Conservation (phyloP, 2,329 filamentous ascomycete species). For the Celoporthe dispersa region DNA sequence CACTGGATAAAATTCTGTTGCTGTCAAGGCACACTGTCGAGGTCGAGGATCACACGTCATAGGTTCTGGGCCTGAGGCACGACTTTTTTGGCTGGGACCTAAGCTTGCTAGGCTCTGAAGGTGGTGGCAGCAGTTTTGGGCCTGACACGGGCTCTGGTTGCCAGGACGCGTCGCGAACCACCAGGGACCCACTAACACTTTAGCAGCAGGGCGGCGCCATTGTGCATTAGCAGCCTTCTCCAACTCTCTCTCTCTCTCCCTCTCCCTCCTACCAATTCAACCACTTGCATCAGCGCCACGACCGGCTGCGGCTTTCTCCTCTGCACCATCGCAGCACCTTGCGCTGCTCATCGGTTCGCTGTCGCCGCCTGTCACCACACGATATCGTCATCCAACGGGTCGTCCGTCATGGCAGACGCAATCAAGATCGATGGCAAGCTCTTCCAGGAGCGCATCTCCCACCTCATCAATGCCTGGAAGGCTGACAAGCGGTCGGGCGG, state of each 20-base stretch:
- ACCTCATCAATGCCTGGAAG: slow-evolving; percentile 92
- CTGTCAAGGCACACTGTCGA: background rate
- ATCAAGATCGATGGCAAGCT: slow-evolving; percentile 93
- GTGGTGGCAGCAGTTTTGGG: background rate
- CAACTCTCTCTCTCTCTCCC: no score
- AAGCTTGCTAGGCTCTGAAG: background rate
- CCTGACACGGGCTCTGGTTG: background rate
- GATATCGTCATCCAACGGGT: slow-evolving; percentile 32
- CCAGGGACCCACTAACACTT: slow-evolving; percentile 18
- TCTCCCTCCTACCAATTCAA: background rate
- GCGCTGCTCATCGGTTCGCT: slow-evolving; percentile 27
- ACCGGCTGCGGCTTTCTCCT: background rate
- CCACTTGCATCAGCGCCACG: slow-evolving; percentile 11
- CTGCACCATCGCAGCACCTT: slow-evolving; percentile 24
- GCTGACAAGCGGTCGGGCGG: slow-evolving; percentile 88
- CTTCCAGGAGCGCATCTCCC: slow-evolving; percentile 91
- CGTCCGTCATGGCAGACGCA: slow-evolving; percentile 64
- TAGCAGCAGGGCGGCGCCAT: background rate
- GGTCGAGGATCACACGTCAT: background rate
- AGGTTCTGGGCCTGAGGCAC: slow-evolving; percentile 2
- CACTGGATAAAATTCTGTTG: background rate
- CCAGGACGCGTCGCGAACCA: slow-evolving; percentile 15
- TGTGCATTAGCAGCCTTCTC: slow-evolving; percentile 7
- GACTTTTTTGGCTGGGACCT: background rate
- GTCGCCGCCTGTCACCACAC: slow-evolving; percentile 26